Percentiles rank a stretch among this genome's conserved stretches.
These are phyloP conservation scores for Cytospora schulzeri DNA, from an alignment of 2,329 filamentous ascomycete species.

Conservation along the genomic window DNA sequence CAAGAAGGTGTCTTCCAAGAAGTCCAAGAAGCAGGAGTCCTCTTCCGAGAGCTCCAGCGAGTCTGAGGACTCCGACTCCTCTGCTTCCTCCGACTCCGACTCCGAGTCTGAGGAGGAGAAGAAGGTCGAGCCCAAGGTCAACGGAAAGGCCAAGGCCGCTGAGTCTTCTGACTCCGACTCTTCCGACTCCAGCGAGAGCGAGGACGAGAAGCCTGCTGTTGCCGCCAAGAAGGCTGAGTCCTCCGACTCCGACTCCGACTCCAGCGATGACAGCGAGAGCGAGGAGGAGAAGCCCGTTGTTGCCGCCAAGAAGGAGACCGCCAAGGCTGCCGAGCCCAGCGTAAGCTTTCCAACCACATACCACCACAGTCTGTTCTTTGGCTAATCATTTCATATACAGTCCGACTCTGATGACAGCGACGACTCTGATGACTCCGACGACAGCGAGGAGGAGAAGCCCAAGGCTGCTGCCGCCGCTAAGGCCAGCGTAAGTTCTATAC, in stretches of 20 bases:
- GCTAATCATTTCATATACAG: background rate
- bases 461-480: conserved; percentile 35
- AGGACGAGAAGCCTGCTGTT: conserved; percentile 36
- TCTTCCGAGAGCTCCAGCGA: conserved; percentile 41
- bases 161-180: conserved; percentile 40
- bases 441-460: conserved; percentile 34
- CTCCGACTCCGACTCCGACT: conserved; percentile 40
- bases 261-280: conserved; percentile 36
- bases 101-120: conserved; percentile 40
- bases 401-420: conserved; percentile 34
- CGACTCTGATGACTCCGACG: conserved; percentile 34
- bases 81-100: conserved; percentile 41
- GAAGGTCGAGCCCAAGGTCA: conserved; percentile 38
- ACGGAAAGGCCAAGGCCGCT: conserved; percentile 32
- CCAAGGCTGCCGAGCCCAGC: conserved; percentile 37
- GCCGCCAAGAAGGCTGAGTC: conserved; percentile 32
- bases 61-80: conserved; percentile 38
- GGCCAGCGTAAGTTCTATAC: conserved; percentile 14
- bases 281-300: conserved; percentile 36
- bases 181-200: conserved; percentile 39
- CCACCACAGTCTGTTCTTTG: background rate
- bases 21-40: conserved; percentile 47
- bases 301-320: conserved; percentile 32
- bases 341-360: conserved; percentile 25
- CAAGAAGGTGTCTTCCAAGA: conserved; percentile 52